Evolutionary conservation across 441 rosid species (phyloP).

Genomic region (Metrosideros polymorpha): DNA sequence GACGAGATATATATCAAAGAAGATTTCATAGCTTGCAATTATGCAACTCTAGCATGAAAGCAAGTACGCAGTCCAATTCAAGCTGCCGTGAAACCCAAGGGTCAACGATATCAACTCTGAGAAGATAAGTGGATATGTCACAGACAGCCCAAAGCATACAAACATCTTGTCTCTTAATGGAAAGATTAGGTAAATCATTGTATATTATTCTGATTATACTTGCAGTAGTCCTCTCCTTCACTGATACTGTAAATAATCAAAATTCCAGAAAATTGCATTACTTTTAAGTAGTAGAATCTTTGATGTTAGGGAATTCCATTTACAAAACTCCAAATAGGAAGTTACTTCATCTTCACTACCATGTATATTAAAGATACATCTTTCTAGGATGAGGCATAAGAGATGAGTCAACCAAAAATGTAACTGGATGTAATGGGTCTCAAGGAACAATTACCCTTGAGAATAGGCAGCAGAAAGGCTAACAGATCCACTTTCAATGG

Average conservation of each 20-base stretch:
- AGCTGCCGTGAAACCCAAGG: background rate
- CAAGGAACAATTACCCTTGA: constrained; percentile 34
- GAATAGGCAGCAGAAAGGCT: constrained; percentile 36
- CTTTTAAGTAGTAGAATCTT: background rate
- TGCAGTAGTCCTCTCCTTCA: background rate
- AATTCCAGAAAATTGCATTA: background rate
- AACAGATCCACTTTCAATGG: constrained; percentile 16
- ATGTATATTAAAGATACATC: background rate
- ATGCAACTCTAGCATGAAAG: background rate
- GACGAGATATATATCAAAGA: background rate
- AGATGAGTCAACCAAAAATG: background rate
- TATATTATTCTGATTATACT: background rate
- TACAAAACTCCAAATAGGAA: background rate
- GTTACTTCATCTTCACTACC: background rate
- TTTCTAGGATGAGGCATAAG: background rate
- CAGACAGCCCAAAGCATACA: background rate
- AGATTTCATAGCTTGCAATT: background rate
- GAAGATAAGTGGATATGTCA: background rate
- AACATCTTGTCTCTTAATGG: background rate
- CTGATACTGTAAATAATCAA: background rate
- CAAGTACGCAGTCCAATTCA: background rate
- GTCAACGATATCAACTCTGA: background rate
- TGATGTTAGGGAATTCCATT: background rate
- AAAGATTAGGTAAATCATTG: background rate
- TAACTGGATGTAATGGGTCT: background rate